A percentile compares a stretch with the other conserved stretches of the same genome.
phyloP scores from a whole-genome alignment of 768 basidiomycete species.

The Suillus lakei region DNA sequence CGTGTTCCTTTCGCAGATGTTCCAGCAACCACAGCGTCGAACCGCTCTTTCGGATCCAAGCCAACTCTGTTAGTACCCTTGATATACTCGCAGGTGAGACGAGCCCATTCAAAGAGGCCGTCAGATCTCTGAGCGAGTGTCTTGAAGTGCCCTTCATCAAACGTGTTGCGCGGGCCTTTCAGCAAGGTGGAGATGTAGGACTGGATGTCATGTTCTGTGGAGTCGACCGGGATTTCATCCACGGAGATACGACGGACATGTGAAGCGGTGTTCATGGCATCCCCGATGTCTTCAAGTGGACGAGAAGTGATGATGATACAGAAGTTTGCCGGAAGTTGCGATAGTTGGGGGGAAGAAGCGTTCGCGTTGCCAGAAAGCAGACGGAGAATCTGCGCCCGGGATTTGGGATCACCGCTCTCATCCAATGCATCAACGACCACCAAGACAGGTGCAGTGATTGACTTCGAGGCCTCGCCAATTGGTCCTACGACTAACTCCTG shows the following conservation, averaged over 20 bases:
- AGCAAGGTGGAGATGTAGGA: slow-evolving; percentile 2
- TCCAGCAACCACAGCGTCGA: neutral
- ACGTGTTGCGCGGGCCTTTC: neutral
- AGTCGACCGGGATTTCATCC: neutral
- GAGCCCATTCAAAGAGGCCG: slow-evolving; percentile 14
- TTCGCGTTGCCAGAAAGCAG: neutral
- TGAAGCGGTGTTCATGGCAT: slow-evolving; percentile 5
- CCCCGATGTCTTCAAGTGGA: slow-evolving; percentile 8
- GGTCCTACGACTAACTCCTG: slow-evolving; percentile 23
- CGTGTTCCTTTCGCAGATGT: neutral
- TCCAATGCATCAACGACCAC: slow-evolving; percentile 31
- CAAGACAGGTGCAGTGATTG: slow-evolving; percentile 22
- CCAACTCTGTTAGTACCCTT: neutral
- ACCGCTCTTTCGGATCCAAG: neutral
- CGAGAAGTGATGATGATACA: slow-evolving; percentile 23
- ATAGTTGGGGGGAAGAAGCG: neutral
- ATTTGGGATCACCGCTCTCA: slow-evolving; percentile 14
- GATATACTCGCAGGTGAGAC: slow-evolving; percentile 14
- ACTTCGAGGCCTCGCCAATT: neutral
- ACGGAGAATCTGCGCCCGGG: slow-evolving; percentile 19
- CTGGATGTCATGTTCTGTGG: slow-evolving; percentile 6
- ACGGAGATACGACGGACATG: slow-evolving; percentile 2
- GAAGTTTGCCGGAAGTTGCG: slow-evolving; percentile 10
- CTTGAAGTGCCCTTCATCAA: neutral
- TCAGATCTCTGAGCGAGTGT: slow-evolving; percentile 7